A percentile compares a stretch with the other conserved stretches of the same genome.
Evolutionary conservation across 2,329 filamentous ascomycete species (phyloP).

Genomic region (Xylariomycetidae sp.): DNA sequence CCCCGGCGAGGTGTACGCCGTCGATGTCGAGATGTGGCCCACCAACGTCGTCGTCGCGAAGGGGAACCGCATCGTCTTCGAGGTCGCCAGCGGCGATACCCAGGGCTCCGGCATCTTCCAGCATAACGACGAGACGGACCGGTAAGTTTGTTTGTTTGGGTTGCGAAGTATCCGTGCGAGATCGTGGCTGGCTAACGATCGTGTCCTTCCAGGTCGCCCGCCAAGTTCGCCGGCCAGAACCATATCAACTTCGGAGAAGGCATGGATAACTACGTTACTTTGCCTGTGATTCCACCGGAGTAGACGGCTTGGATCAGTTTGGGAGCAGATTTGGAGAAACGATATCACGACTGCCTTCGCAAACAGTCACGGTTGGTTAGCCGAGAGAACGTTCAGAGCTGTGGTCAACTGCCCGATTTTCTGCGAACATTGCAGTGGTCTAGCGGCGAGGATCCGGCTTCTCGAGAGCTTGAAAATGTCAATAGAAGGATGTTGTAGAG

Average conservation of each 20-base stretch:
- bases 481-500: too few relatives aligned
- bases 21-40: conserved; percentile 61
- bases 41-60: conserved; percentile 51
- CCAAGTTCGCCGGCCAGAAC: conserved; percentile 38
- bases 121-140: conserved; percentile 37
- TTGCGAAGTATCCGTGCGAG: too few relatives aligned
- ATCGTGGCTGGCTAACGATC: background rate
- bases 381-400: too few relatives aligned
- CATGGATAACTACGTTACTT: conserved; percentile 37
- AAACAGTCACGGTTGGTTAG: too few relatives aligned
- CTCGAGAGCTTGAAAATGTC: too few relatives aligned
- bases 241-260: conserved; percentile 38
- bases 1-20: conserved; percentile 47
- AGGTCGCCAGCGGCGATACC: conserved; percentile 42
- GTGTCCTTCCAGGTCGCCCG: conserved; percentile 24
- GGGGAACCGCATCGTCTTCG: conserved; percentile 40
- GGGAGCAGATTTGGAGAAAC: too few relatives aligned
- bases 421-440: too few relatives aligned
- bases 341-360: too few relatives aligned
- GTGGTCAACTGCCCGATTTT: too few relatives aligned
- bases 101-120: conserved; percentile 45
- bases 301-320: too few relatives aligned
- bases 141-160: conserved; percentile 21
- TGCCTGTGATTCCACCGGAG: conserved; percentile 40
- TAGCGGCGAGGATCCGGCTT: too few relatives aligned